Conservation (phyloP, 306 rosid species). For the Cucurbita argyrosperma region DNA sequence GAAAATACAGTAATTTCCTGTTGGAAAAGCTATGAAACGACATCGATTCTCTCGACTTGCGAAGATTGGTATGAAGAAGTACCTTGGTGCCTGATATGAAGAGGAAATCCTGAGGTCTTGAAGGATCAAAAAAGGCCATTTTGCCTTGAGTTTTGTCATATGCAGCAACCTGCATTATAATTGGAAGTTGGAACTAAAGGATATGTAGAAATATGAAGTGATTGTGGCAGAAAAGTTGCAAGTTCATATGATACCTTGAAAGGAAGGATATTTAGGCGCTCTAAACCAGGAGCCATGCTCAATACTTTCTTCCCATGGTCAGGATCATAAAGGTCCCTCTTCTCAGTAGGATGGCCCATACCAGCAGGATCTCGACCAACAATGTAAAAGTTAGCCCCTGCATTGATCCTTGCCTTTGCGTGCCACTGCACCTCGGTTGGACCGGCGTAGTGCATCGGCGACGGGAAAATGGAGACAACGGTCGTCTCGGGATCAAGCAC, state of each 20-base stretch:
- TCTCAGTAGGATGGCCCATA: constrained; percentile 83
- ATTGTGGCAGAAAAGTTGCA: constrained; percentile 1
- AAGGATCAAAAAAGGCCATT: constrained; percentile 96
- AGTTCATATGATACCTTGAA: constrained; percentile 39
- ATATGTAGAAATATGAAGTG: background rate
- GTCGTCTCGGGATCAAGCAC: constrained; percentile 98
- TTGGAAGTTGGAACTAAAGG: background rate
- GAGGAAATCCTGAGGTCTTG: constrained; percentile 76
- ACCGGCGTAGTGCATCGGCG: constrained; percentile 97
- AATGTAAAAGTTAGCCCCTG: constrained; percentile 92
- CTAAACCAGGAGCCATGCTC: constrained; percentile 94
- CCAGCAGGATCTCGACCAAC: constrained; percentile 98
- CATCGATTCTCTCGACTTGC: background rate
- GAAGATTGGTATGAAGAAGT: background rate
- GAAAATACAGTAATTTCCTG: background rate
- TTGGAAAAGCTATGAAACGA: background rate
- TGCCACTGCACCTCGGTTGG: constrained; percentile 99
- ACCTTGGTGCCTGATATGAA: constrained; percentile 99
- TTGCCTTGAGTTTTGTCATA: constrained; percentile 84
- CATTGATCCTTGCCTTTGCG: constrained; percentile 95
- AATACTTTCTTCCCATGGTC: constrained; percentile 92
- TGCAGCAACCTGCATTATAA: constrained; percentile 66
- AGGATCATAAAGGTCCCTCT: constrained; percentile 83
- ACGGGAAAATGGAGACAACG: constrained; percentile 84
- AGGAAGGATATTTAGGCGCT: constrained; percentile 88